phyloP scores from a whole-genome alignment of 2,329 filamentous ascomycete genomes.

The Phialophora tarda region DNA sequence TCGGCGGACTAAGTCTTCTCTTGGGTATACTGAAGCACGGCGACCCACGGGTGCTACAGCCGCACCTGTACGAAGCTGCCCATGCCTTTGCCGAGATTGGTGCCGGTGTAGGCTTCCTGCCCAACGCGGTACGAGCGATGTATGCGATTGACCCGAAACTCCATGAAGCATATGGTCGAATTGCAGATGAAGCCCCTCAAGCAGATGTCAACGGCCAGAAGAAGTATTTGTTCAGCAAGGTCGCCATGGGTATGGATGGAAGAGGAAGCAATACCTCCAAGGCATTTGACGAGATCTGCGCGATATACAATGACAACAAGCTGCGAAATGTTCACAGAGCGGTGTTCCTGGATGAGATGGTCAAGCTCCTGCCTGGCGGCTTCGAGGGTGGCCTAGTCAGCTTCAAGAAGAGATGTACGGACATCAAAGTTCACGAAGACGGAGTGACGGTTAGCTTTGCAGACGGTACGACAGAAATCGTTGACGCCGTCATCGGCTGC shows the following conservation, averaged over 20 bases:
- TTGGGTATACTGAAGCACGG: conserved; percentile 20
- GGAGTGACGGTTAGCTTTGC: conserved; percentile 11
- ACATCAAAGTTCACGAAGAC: conserved; percentile 4
- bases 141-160: conserved; percentile 9
- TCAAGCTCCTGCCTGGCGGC: conserved; percentile 14
- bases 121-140: conserved; percentile 22
- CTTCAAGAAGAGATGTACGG: conserved; percentile 18
- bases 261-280: conserved; percentile 11
- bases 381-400: conserved; percentile 10
- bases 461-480: conserved; percentile 12
- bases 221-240: conserved; percentile 4
- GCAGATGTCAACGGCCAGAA: conserved; percentile 7
- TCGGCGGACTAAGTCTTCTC: conserved; percentile 18
- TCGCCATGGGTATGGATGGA: conserved; percentile 20
- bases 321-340: conserved; percentile 15
- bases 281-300: conserved; percentile 9
- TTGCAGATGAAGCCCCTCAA: conserved; percentile 3
- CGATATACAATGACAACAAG: conserved; percentile 20
- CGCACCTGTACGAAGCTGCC: conserved; percentile 22
- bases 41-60: conserved; percentile 10
- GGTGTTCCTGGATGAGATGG: conserved; percentile 15
- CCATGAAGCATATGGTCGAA: conserved; percentile 12
- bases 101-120: conserved; percentile 18
- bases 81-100: conserved; percentile 18
- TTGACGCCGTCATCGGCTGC: conserved; percentile 18